Evolutionary conservation across 2,329 filamentous ascomycete species (phyloP).

Genomic region (Ceratocystiopsis sp.): DNA sequence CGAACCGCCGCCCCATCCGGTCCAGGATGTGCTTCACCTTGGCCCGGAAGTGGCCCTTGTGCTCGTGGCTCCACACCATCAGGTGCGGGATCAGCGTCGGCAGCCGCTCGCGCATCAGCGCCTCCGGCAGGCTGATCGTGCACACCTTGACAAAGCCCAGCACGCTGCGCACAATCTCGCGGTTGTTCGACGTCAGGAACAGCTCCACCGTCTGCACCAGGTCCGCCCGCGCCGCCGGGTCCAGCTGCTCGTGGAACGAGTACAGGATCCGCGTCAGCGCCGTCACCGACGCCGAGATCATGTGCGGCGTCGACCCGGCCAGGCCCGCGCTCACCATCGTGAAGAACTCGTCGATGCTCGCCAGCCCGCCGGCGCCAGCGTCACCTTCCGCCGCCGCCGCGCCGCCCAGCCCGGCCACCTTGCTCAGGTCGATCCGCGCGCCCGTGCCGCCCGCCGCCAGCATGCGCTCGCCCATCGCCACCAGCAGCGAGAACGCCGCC

Average conservation of each 20-base stretch:
- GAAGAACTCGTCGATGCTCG: slow-evolving; percentile 86
- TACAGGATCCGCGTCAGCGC: slow-evolving; percentile 86
- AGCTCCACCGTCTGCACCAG: slow-evolving; percentile 90
- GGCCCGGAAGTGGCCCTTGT: slow-evolving; percentile 90
- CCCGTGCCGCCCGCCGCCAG: slow-evolving; percentile 34
- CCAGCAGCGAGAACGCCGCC: slow-evolving; percentile 75
- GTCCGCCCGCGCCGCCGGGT: slow-evolving; percentile 55
- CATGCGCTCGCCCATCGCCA: slow-evolving; percentile 77
- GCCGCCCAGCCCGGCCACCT: slow-evolving; percentile 71
- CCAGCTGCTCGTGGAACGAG: slow-evolving; percentile 63
- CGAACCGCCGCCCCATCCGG: slow-evolving; percentile 81
- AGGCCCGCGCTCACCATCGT: slow-evolving; percentile 96
- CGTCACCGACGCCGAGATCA: slow-evolving; percentile 95
- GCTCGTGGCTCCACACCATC: slow-evolving; percentile 92
- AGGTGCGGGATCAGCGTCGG: slow-evolving; percentile 69
- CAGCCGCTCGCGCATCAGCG: slow-evolving; percentile 64
- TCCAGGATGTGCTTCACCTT: slow-evolving; percentile 98
- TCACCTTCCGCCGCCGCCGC: slow-evolving; percentile 66
- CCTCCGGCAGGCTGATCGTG: slow-evolving; percentile 66
- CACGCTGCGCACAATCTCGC: slow-evolving; percentile 88
- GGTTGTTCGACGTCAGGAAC: slow-evolving; percentile 89
- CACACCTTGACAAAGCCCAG: slow-evolving; percentile 95
- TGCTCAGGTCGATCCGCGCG: slow-evolving; percentile 64
- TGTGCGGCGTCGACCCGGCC: slow-evolving; percentile 82
- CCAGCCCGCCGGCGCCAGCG: slow-evolving; percentile 30